These are phyloP conservation scores for Puya raimondii DNA, from an alignment of 176 grass and related monocot genomes.

Conservation along the genomic window DNA sequence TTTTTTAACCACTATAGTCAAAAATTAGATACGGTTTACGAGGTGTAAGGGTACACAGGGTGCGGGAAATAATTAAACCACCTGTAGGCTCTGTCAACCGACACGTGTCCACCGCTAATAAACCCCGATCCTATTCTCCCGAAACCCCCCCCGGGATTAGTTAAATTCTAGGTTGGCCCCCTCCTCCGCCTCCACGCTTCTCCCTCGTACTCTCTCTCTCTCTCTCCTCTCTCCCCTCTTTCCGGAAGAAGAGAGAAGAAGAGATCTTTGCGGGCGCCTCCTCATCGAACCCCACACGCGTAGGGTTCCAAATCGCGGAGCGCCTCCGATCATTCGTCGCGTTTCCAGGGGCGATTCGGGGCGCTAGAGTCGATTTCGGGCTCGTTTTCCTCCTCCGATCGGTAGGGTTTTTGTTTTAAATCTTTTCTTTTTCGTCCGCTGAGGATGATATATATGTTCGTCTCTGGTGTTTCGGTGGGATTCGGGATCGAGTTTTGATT, in stretches of 20 bases:
- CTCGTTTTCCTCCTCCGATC: background rate
- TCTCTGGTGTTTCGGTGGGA: background rate
- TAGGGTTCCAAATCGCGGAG: conserved; percentile 2
- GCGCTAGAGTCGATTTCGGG: no score
- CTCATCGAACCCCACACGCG: background rate
- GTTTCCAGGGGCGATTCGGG: no score
- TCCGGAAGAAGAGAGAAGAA: conserved; percentile 13
- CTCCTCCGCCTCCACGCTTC: conserved; percentile 9
- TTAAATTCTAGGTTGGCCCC: conserved; percentile 2
- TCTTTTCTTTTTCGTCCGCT: no score
- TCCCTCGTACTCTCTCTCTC: conserved; percentile 13
- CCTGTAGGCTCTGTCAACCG: no score
- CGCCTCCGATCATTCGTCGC: no score
- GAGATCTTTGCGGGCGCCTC: conserved; percentile 20
- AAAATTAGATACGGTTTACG: no score
- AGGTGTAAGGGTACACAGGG: no score
- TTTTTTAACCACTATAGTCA: no score
- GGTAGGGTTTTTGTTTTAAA: background rate
- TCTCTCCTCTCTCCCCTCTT: conserved; percentile 6
- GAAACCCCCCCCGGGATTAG: background rate
- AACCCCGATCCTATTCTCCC: no score
- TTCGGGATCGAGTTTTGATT: background rate
- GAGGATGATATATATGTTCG: background rate
- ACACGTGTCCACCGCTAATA: no score
- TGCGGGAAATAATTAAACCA: no score